Evolutionary conservation across 2,329 filamentous ascomycete genomes (phyloP).

Genomic region (Uncinocarpus reesii): DNA sequence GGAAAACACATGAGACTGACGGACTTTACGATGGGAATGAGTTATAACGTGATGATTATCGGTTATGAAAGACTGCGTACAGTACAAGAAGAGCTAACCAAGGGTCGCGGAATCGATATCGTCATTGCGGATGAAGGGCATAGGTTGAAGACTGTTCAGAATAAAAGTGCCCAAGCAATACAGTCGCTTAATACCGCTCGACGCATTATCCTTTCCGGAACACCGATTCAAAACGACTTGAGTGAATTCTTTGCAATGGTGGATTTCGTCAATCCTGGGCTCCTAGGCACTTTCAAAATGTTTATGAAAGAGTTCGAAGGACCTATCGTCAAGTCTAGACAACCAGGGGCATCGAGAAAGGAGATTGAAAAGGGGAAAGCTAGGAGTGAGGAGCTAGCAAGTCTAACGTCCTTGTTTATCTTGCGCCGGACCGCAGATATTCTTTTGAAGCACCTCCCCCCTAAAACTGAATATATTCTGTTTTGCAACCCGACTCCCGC

Average conservation of each 20-base stretch:
- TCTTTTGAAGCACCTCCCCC: slow-evolving; percentile 54
- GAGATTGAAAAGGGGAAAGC: slow-evolving; percentile 56
- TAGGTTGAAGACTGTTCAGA: slow-evolving; percentile 57
- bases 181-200: slow-evolving; percentile 52
- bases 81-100: slow-evolving; percentile 55
- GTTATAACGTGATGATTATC: slow-evolving; percentile 62
- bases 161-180: slow-evolving; percentile 57
- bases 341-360: slow-evolving; percentile 51
- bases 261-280: slow-evolving; percentile 58
- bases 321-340: slow-evolving; percentile 53
- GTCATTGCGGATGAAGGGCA: slow-evolving; percentile 62
- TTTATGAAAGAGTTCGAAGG: slow-evolving; percentile 56
- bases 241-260: slow-evolving; percentile 58
- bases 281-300: slow-evolving; percentile 51
- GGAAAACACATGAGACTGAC: slow-evolving; percentile 51
- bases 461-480: slow-evolving; percentile 57
- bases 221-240: slow-evolving; percentile 58
- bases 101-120: slow-evolving; percentile 55
- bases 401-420: slow-evolving; percentile 54
- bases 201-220: slow-evolving; percentile 55
- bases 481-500: slow-evolving; percentile 53
- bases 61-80: slow-evolving; percentile 60
- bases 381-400: slow-evolving; percentile 50
- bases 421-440: slow-evolving; percentile 56
- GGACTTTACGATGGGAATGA: slow-evolving; percentile 58